phyloP scores from a whole-genome alignment of 345 rosid genomes.

The Microcos paniculata region DNA sequence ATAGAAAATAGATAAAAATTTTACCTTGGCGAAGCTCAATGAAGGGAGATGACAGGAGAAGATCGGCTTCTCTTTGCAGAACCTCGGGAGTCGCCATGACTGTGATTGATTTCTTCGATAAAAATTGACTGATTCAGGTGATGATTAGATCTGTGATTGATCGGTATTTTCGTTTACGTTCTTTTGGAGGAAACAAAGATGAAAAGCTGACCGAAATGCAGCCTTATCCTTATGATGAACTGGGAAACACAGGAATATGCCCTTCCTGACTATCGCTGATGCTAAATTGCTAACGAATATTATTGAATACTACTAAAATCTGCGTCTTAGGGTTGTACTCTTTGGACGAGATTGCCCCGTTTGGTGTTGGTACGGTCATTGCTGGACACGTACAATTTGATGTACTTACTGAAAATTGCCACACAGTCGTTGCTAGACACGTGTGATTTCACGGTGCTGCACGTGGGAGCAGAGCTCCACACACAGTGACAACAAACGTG shows the following conservation, averaged over 20 bases:
- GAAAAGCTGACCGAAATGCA: background rate
- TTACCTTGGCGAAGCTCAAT: slow-evolving; percentile 48
- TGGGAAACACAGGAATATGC: background rate
- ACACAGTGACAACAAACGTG: too few relatives aligned
- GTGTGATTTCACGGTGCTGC: background rate
- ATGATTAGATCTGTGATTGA: background rate
- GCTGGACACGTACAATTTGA: background rate
- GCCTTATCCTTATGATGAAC: background rate
- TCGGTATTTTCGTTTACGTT: background rate
- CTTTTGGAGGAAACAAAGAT: background rate
- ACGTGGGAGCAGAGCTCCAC: background rate
- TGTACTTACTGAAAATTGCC: too few relatives aligned
- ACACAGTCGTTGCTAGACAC: background rate
- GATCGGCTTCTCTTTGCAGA: slow-evolving; percentile 51
- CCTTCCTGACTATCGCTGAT: background rate
- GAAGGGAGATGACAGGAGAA: slow-evolving; percentile 45
- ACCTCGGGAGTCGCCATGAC: slow-evolving; percentile 72
- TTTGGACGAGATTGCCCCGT: background rate
- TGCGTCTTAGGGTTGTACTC: background rate
- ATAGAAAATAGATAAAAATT: background rate
- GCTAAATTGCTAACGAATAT: background rate
- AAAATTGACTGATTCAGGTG: background rate
- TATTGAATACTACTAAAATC: background rate
- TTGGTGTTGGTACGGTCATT: background rate
- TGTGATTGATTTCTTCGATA: slow-evolving; percentile 17